A percentile compares a stretch with the other conserved stretches of the same genome.
phyloP scores from a whole-genome alignment of 805 yeast species.

The Pichia sporocuriosa region DNA sequence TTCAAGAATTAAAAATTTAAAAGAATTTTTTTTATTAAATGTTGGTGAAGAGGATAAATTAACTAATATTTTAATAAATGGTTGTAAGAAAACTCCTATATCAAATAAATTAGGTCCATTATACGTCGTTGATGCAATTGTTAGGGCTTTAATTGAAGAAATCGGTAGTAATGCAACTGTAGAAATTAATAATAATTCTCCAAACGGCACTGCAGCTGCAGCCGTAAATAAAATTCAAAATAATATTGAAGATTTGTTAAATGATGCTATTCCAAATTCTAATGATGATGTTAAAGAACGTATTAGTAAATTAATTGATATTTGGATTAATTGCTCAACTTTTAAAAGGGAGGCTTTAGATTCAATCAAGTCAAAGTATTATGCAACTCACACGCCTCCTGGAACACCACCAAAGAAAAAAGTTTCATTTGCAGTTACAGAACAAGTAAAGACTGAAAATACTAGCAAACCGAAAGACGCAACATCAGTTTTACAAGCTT shows the following conservation, averaged over 20 bases:
- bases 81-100: conserved; percentile 66
- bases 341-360: conserved; percentile 54
- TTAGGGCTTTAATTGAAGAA: conserved; percentile 69
- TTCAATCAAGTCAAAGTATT: conserved; percentile 51
- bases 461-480: conserved; percentile 37
- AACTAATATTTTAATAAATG: conserved; percentile 51
- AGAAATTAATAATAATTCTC: conserved; percentile 41
- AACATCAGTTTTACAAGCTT: conserved; percentile 60
- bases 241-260: conserved; percentile 55
- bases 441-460: conserved; percentile 10
- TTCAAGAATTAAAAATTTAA: conserved; percentile 81
- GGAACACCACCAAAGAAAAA: conserved; percentile 49
- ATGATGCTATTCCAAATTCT: conserved; percentile 53
- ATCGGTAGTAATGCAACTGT: conserved; percentile 41
- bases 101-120: conserved; percentile 85
- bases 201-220: conserved; percentile 67
- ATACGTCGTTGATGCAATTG: conserved; percentile 88
- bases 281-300: conserved; percentile 58
- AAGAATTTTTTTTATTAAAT: conserved; percentile 68
- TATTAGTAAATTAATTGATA: conserved; percentile 76
- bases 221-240: conserved; percentile 62
- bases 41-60: conserved; percentile 44
- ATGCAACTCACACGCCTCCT: conserved; percentile 63
- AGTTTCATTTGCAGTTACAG: conserved; percentile 24
- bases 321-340: conserved; percentile 85